Evolutionary conservation across 768 basidiomycete species (phyloP).

Genomic region (Tulasnella sp.): DNA sequence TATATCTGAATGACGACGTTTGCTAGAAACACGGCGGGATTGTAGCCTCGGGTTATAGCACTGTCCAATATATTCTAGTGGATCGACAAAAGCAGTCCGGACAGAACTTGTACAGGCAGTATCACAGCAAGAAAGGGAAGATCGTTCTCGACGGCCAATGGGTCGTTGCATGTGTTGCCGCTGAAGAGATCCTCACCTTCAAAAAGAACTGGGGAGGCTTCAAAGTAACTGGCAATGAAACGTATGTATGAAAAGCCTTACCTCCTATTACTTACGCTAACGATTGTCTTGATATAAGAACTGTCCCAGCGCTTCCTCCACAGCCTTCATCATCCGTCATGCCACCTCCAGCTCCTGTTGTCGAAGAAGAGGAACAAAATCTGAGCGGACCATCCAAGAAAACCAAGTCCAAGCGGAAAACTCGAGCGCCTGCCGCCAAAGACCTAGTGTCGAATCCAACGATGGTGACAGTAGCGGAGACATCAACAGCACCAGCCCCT

Average conservation of each 20-base stretch:
- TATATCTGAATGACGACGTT: not conserved
- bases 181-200: constrained; percentile 60
- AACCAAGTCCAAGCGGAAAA: too few relatives aligned
- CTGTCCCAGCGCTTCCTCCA: not conserved
- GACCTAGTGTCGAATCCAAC: too few relatives aligned
- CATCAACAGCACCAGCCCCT: too few relatives aligned
- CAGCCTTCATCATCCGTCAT: not conserved
- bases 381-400: not conserved
- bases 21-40: constrained; percentile 66
- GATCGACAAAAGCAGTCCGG: constrained; percentile 70
- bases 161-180: constrained; percentile 67
- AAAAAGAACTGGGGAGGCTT: constrained; percentile 70
- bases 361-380: not conserved
- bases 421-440: too few relatives aligned
- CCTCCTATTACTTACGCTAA: not conserved
- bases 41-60: constrained; percentile 65
- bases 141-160: constrained; percentile 63
- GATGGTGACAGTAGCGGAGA: too few relatives aligned
- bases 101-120: constrained; percentile 71
- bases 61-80: constrained; percentile 71
- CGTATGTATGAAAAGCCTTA: constrained; percentile 37
- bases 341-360: not conserved
- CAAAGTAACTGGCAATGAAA: constrained; percentile 65
- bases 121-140: constrained; percentile 69
- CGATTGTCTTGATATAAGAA: not conserved